Base-by-base conservation (phyloP, 768 basidiomycete species). In the Russula abietina region DNA sequence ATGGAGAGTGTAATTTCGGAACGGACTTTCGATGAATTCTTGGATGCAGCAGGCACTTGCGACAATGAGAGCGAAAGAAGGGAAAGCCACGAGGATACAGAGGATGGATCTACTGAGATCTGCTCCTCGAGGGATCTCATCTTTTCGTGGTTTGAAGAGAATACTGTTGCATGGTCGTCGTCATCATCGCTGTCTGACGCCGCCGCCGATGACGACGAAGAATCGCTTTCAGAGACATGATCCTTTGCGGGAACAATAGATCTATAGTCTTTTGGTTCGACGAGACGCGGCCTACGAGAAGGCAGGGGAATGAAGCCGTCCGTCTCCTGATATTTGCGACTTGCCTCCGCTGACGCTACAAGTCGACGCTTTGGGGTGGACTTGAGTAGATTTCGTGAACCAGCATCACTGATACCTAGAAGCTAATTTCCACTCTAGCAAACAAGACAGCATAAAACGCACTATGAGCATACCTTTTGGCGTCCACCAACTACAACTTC, bases 1-100 rank as follows among this genome's bases (percentile, higher is more conserved):
- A 93, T 76, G 3, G 91, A 82, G 17, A 88, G 68, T 3, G 88
- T 75, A 60, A 91, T 84, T 66, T 93, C 90, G 0, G 86, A 80
- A 19, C 88, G 85, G 32, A 83, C 80, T 71, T 80, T 84, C 12
- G 76, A 74, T 5, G 88, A 82, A 70, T 90, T 88, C 73, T 87
- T 90, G 1, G 88, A 86, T 2, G 76, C 74, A 9, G 79, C 62
- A 1, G 89, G 87, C 45, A 88, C 78, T 9, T 80, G 79, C 0
- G 83, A 83, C 32, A 91, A 74, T 2, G 85, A 84, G 55, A 85
- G 82, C 2, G 81, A 78, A 17, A 91, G 72, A 22, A 91, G 75
- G 4, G 79, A 74, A 19, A 89, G 71, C 91, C 91, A 93, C 12
- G 77, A 76, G 17, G 76, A 66, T 12, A 81, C 73, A 4, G 81